phyloP scores from a whole-genome alignment of 176 grass and related monocot genomes.

The Aegilops bicornis region DNA sequence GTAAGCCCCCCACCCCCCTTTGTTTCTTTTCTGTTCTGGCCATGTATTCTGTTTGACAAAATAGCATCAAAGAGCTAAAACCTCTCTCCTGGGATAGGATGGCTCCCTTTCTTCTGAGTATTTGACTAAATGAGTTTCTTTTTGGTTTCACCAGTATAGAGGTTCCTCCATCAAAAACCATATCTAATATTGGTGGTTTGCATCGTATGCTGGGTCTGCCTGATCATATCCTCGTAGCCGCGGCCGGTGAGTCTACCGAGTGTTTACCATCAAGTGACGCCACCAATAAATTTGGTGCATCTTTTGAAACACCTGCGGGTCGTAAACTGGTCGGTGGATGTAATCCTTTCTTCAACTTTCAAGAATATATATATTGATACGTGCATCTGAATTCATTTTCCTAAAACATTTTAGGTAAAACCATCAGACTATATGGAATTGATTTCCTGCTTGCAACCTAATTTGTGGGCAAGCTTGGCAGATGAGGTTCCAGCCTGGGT shows the following conservation, averaged over 20 bases:
- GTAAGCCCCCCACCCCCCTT: conserved; percentile 35
- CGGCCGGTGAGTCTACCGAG: conserved; percentile 73
- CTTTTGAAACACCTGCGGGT: conserved; percentile 83
- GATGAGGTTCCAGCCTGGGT: conserved; percentile 96
- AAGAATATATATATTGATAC: not conserved
- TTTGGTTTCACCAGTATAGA: conserved; percentile 55
- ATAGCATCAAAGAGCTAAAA: not conserved
- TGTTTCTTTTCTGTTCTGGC: not conserved
- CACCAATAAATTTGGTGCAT: conserved; percentile 74
- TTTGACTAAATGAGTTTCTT: not conserved
- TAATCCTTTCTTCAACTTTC: not conserved
- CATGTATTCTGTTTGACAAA: not conserved
- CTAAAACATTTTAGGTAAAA: conserved; percentile 54
- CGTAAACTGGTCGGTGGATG: conserved; percentile 61
- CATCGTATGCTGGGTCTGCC: conserved; percentile 71
- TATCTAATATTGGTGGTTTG: conserved; percentile 72
- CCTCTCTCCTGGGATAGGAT: not conserved
- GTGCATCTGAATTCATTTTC: not conserved
- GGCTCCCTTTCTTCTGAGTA: not conserved
- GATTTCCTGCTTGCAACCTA: conserved; percentile 70
- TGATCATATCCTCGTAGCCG: conserved; percentile 69
- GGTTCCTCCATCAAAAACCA: conserved; percentile 56
- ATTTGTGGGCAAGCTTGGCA: conserved; percentile 84
- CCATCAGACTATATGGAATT: conserved; percentile 88
- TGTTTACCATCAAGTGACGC: conserved; percentile 71